A percentile compares a stretch with the other conserved stretches of the same genome.
Conservation (phyloP, 139 green algal genomes). For the Micractinium conductrix region DNA sequence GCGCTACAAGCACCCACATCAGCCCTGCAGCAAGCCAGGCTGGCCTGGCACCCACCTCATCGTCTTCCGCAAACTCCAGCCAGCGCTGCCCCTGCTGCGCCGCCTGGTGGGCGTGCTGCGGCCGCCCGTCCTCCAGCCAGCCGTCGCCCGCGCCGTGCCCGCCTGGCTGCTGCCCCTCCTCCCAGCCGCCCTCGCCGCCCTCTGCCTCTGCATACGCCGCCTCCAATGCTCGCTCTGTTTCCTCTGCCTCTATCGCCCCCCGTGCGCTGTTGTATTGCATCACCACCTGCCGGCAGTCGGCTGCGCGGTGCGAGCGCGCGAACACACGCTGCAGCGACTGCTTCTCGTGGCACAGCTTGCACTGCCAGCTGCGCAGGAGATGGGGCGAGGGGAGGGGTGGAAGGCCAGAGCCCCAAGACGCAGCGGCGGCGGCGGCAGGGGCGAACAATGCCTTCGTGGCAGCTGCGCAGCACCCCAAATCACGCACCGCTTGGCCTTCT, state of each 20-base stretch:
- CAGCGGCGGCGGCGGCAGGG: background rate
- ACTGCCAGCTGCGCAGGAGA: slow-evolving; percentile 7
- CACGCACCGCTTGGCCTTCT: slow-evolving; percentile 29
- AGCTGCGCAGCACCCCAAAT: background rate
- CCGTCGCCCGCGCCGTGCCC: background rate
- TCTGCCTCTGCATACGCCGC: background rate
- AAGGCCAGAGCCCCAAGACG: background rate
- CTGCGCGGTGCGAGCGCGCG: slow-evolving; percentile 9
- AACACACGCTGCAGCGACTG: slow-evolving; percentile 30
- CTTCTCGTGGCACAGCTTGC: slow-evolving; percentile 35
- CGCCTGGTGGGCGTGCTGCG: background rate
- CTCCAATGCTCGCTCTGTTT: slow-evolving; percentile 2
- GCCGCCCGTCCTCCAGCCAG: background rate
- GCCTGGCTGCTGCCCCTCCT: no score
- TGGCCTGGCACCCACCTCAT: background rate
- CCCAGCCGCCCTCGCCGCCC: background rate
- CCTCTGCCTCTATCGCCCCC: slow-evolving; percentile 5
- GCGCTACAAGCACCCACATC: background rate
- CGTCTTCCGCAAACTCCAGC: slow-evolving; percentile 9
- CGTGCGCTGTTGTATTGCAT: slow-evolving; percentile 25
- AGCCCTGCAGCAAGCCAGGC: background rate
- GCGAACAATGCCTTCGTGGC: no score
- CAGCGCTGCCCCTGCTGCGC: background rate
- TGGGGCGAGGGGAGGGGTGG: background rate
- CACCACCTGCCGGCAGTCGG: slow-evolving; percentile 20